These are phyloP conservation scores for Pyrenochaeta sp. DNA, from an alignment of 2,329 filamentous ascomycete genomes.

Conservation along the genomic window DNA sequence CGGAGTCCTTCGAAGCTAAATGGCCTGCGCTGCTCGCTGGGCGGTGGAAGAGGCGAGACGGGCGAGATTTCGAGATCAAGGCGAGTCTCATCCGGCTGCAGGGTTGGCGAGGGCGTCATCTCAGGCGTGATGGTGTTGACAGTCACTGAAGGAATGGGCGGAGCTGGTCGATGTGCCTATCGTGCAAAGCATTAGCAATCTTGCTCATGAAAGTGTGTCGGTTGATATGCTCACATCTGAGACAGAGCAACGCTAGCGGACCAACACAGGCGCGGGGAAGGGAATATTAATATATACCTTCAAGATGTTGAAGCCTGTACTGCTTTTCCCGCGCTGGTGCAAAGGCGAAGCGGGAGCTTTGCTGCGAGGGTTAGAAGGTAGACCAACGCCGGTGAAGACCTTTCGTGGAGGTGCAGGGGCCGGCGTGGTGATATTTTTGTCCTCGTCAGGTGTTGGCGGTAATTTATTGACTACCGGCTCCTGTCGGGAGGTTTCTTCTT, in stretches of 20 bases:
- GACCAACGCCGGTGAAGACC: conserved; percentile 30
- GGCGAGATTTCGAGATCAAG: conserved; percentile 29
- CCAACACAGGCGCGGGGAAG: conserved; percentile 27
- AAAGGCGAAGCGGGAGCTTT: conserved; percentile 30
- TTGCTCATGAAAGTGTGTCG: neutral
- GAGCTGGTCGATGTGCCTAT: conserved; percentile 31
- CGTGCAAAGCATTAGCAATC: neutral
- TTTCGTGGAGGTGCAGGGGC: conserved; percentile 30
- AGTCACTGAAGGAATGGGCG: conserved; percentile 19
- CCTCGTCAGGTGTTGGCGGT: conserved; percentile 43
- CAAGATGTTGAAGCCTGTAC: conserved; percentile 46
- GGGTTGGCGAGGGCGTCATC: conserved; percentile 36
- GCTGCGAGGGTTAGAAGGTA: conserved; percentile 40
- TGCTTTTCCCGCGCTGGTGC: conserved; percentile 47
- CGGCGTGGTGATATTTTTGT: conserved; percentile 13
- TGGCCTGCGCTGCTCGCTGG: conserved; percentile 22
- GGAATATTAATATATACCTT: conserved; percentile 42
- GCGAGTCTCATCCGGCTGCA: conserved; percentile 22
- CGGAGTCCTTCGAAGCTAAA: conserved; percentile 36
- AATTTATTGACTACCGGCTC: conserved; percentile 18
- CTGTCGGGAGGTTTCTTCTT: conserved; percentile 6
- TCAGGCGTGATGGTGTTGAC: conserved; percentile 38
- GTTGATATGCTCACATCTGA: conserved; percentile 14
- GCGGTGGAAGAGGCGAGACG: conserved; percentile 24
- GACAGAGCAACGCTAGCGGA: conserved; percentile 20